Evolutionary conservation across 2,329 filamentous ascomycete species (phyloP), one percentile per base, ranked within the genome.

Genomic region (Fusarium cyanostomum): DNA sequence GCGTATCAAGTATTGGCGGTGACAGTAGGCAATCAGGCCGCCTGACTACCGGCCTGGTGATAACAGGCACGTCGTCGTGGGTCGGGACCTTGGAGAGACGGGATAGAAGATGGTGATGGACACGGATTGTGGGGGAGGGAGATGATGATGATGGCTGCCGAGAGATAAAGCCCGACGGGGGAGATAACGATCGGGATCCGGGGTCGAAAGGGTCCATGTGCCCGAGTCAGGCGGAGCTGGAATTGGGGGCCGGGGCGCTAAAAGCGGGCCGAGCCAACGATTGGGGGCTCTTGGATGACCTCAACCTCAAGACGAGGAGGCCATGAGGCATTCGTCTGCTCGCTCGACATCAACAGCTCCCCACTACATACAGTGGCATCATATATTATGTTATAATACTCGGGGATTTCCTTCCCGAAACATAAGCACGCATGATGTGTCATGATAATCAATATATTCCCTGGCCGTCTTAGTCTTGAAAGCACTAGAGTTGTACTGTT

Each of bases 211-310:
- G 52, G 44, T 16, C 42, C 64, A 66, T 66, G 59, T 64, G 66
- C 52, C 46, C 45, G 51, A 57, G 65, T 68, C 67, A 70, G 63
- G 62, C 41, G 65, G 51, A 53, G 12, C 21, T 33, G 30, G n/a
- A 43, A 27, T 21, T 21, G 21, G 21, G 21, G 35, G 49, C 43
- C 37, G 43, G 35, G 49, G 48, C 37, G 43, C 51, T 42, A 54
- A 42, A 43, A 26, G 49, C 33, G 33, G 18, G 9, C 9, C 26
- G 30, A 12, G 21, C 59, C 57, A 62, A 62, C 57, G 41, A 57
- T 9, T 21, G 12, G 24, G 24, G 16, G 24, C 4, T 27, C 2
- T 45, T 26, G 5, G 31, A 38, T 43, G 44, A 41, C 31, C 15
- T 9, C 31, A 34, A 34, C 12, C 7, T 16, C 15, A 15, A 24